Evolutionary conservation across 768 basidiomycete species (phyloP), one percentile per base, ranked within the genome.

Genomic region (Pisolithus microcarpus): DNA sequence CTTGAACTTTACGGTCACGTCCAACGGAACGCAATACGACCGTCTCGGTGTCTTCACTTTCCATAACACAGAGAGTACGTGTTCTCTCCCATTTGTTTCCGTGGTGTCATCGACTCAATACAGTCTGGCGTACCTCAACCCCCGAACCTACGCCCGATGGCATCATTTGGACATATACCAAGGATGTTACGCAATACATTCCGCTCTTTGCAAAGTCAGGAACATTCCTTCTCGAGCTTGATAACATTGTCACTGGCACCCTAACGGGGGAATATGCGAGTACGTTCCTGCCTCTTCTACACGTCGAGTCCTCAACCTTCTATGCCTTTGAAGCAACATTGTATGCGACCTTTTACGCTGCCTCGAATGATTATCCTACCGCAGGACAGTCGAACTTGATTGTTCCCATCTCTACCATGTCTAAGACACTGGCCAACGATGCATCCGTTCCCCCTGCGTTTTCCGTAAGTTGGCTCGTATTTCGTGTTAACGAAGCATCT

Each of bases 101-200:
- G 43, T 28, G 9, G 16, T 21, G 26, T 31, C 4, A 21, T 39
- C 48, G 15, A 49, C 37, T 26, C 26, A 38, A 40, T 23, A 18
- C 43, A 86, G 84, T 88, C 46, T 87, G 87, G 87, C 74, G 87
- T 36, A 87, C 84, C 18, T 87, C 85, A 0, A 90, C 87, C 16
- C 82, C 87, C 0, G 87, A 90, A 64, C 87, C 87, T 0, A 83
- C 80, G 0, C 58, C 56, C 13, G 73, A 78, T 44, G 87, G 87
- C 10, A 87, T 89, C 52, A 81, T 87, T 45, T 89, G 86, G 87
- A 87, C 85, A 1, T 82, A 76, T 50, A 64, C 80, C 56, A 89
- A 89, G 61, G 87, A 90, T 56, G 84, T 84, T 23, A 84, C 85
- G 7, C 79, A 79, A 21, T 90, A 82, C 53, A 76, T 74, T 4